phyloP scores from a whole-genome alignment of 441 rosid species.

The Eutrema salsugineum region DNA sequence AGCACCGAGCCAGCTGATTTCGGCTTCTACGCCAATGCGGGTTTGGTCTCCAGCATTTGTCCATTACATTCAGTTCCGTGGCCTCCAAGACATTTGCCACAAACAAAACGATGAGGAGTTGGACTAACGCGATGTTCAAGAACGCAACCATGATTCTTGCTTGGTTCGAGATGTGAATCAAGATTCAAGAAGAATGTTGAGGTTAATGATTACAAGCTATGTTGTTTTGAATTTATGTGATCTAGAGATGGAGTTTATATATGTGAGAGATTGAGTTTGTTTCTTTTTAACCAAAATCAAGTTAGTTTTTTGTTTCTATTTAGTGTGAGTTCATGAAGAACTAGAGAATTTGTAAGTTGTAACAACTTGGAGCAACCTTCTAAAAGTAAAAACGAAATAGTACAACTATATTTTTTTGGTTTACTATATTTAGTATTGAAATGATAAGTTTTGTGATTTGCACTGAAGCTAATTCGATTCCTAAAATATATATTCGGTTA shows the following conservation, averaged over 20 bases:
- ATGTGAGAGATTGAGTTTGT: conserved; percentile 2
- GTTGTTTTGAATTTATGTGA: conserved; percentile 10
- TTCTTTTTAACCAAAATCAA: conserved; percentile 3
- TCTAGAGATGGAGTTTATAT: neutral
- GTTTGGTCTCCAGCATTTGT: conserved; percentile 60
- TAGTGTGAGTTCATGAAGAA: conserved; percentile 24
- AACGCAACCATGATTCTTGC: conserved; percentile 30
- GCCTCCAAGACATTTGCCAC: conserved; percentile 13
- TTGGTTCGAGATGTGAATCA: conserved; percentile 14
- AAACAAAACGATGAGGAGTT: conserved; percentile 23
- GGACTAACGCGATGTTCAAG: conserved; percentile 25
- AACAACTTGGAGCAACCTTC: conserved; percentile 25
- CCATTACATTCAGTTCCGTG: conserved; percentile 55
- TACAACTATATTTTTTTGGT: conserved; percentile 6
- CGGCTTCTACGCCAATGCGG: conserved; percentile 51
- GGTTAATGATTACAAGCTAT: conserved; percentile 8
- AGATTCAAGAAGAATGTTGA: conserved; percentile 6
- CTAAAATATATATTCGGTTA: neutral
- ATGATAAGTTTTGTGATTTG: neutral
- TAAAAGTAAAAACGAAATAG: conserved; percentile 3
- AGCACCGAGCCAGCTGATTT: conserved; percentile 55
- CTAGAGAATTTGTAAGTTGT: conserved; percentile 14
- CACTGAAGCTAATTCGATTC: neutral
- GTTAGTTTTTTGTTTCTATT: conserved; percentile 4
- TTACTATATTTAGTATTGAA: conserved; percentile 13